Conservation (phyloP, 306 rosid genomes). For the Datisca glomerata region DNA sequence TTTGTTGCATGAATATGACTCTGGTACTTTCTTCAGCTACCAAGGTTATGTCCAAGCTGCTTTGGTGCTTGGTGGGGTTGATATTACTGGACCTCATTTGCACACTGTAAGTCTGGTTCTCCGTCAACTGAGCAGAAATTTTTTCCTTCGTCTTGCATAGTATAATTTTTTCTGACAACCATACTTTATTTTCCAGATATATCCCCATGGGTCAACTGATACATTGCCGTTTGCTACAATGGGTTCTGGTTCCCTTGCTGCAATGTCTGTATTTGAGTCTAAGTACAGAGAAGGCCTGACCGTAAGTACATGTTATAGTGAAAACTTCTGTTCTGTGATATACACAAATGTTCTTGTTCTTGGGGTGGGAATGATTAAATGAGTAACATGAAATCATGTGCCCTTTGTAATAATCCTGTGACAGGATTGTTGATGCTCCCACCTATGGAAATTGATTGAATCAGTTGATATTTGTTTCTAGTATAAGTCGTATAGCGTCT, state of each 20-base stretch:
- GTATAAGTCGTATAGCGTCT: too few species aligned
- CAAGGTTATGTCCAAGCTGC: slow-evolving; percentile 85
- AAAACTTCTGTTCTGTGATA: not conserved
- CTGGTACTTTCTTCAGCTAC: slow-evolving; percentile 58
- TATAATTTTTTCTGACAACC: slow-evolving; percentile 6
- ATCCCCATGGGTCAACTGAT: slow-evolving; percentile 77
- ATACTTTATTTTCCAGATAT: slow-evolving; percentile 33
- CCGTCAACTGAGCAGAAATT: not conserved
- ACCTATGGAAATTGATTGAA: too few species aligned
- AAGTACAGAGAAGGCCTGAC: slow-evolving; percentile 54
- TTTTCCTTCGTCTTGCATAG: slow-evolving; percentile 5
- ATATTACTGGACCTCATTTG: slow-evolving; percentile 85
- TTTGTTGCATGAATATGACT: not conserved
- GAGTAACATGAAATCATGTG: too few species aligned
- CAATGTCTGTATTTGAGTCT: slow-evolving; percentile 39
- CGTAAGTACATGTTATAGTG: slow-evolving; percentile 20
- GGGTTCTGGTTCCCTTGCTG: slow-evolving; percentile 52
- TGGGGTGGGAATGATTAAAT: too few species aligned
- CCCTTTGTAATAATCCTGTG: too few species aligned
- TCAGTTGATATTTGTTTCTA: too few species aligned
- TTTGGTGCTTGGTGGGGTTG: slow-evolving; percentile 93
- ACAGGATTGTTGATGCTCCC: too few species aligned
- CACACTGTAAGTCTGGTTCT: slow-evolving; percentile 57
- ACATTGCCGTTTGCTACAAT: slow-evolving; percentile 40
- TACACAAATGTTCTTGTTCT: not conserved